phyloP scores from a whole-genome alignment of 495 filamentous ascomycete genomes.

The Trichoderma virens region DNA sequence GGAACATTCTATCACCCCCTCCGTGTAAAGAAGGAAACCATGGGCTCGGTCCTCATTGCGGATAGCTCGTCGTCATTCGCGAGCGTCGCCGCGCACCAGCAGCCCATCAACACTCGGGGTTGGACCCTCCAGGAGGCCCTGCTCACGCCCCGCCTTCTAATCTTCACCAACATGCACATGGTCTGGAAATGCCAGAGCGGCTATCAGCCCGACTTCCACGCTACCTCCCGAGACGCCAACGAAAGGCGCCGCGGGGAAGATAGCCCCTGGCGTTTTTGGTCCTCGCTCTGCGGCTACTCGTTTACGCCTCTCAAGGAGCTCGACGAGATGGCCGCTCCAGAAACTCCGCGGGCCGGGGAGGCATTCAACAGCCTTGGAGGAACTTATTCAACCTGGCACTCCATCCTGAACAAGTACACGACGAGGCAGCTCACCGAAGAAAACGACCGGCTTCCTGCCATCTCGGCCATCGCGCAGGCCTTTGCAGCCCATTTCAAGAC shows the following conservation, averaged over 20 bases:
- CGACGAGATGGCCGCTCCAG: background rate
- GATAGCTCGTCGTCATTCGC: background rate
- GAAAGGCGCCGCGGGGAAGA: background rate
- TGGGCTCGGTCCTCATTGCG: background rate
- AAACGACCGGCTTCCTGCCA: slow-evolving; percentile 22
- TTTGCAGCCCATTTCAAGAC: slow-evolving; percentile 11
- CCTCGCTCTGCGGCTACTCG: background rate
- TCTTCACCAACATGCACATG: slow-evolving; percentile 17
- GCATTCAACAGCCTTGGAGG: background rate
- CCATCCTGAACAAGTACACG: slow-evolving; percentile 16
- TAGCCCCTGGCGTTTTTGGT: background rate
- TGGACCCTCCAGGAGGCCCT: slow-evolving; percentile 27
- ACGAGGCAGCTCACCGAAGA: slow-evolving; percentile 15
- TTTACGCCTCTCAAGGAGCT: background rate
- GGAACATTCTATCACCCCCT: slow-evolving; percentile 6
- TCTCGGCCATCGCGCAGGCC: slow-evolving; percentile 18
- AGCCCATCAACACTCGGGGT: slow-evolving; percentile 21
- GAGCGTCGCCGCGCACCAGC: background rate
- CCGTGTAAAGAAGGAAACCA: background rate
- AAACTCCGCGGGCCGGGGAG: background rate
- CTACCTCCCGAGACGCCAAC: background rate
- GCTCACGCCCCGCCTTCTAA: slow-evolving; percentile 18
- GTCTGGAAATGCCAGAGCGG: slow-evolving; percentile 19
- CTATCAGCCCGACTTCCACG: slow-evolving; percentile 15
- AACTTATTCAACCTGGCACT: slow-evolving; percentile 6